phyloP scores from a whole-genome alignment of 768 basidiomycete genomes.

The Psilocybe cyanescens region DNA sequence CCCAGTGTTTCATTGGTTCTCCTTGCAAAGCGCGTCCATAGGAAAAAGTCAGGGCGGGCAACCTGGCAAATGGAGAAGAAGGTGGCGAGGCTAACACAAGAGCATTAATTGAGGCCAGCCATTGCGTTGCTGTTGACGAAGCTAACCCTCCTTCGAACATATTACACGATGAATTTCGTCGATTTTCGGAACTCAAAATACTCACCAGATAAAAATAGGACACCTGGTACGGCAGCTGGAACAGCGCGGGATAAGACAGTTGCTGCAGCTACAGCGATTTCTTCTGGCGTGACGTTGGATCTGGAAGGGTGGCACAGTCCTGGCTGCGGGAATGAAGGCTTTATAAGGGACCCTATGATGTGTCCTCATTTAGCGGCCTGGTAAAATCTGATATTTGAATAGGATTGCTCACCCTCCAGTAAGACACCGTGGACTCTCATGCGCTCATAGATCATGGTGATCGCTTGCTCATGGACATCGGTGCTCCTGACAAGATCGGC shows the following conservation, averaged over 20 bases:
- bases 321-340: conserved; percentile 56
- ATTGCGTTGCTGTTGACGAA: conserved; percentile 41
- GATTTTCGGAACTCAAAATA: neutral
- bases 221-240: conserved; percentile 49
- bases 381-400: neutral
- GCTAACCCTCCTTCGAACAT: conserved; percentile 42
- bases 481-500: conserved; percentile 47
- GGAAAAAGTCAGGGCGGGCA: conserved; percentile 52
- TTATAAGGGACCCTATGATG: conserved; percentile 47
- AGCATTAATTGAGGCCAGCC: conserved; percentile 44
- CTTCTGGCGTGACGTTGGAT: conserved; percentile 35
- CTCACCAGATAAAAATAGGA: conserved; percentile 54
- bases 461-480: conserved; percentile 49
- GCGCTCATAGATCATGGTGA: conserved; percentile 47
- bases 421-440: conserved; percentile 50
- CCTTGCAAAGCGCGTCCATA: conserved; percentile 56
- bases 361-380: neutral
- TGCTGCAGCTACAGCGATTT: conserved; percentile 49
- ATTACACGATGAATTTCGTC: neutral
- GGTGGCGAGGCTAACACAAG: conserved; percentile 36
- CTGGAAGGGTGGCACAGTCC: conserved; percentile 46
- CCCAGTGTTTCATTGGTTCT: conserved; percentile 50
- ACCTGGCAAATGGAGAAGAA: conserved; percentile 37
- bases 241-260: conserved; percentile 48
- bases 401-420: conserved; percentile 44